phyloP scores from a whole-genome alignment of 257 asterid species.

The Solanum piurae region DNA sequence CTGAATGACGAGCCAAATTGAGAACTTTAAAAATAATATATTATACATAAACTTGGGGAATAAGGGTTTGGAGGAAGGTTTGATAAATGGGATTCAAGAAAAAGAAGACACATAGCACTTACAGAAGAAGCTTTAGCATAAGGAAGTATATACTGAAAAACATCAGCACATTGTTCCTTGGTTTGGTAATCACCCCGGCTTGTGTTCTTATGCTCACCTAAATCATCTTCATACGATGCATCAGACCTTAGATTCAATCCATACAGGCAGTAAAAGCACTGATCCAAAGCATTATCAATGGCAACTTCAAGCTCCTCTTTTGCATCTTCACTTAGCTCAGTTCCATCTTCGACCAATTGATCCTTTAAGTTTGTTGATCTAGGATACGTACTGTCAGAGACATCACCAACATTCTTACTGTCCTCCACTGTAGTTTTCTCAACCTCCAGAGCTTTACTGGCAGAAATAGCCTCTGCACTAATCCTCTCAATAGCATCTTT shows the following conservation, averaged over 20 bases:
- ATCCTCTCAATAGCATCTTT: constrained; percentile 25
- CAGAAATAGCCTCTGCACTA: constrained; percentile 25
- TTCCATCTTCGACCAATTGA: constrained; percentile 25
- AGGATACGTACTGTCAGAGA: constrained; percentile 18
- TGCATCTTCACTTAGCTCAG: constrained; percentile 66
- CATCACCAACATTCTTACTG: constrained; percentile 19
- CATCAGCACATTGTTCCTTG: constrained; percentile 98
- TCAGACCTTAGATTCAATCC: constrained; percentile 88
- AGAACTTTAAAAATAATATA: background rate
- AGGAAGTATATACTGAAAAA: constrained; percentile 83
- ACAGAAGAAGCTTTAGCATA: constrained; percentile 95
- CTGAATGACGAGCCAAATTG: constrained; percentile 33
- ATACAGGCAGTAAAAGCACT: constrained; percentile 89
- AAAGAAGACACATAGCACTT: constrained; percentile 22
- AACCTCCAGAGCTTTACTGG: constrained; percentile 16
- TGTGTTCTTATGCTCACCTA: constrained; percentile 78
- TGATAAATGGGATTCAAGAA: background rate
- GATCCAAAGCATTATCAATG: constrained; percentile 89
- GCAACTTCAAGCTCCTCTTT: constrained; percentile 80
- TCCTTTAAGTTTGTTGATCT: constrained; percentile 21
- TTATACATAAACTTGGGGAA: background rate
- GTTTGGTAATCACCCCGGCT: constrained; percentile 97
- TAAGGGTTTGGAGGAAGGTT: background rate
- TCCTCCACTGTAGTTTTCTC: constrained; percentile 26
- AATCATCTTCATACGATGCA: constrained; percentile 83